Conservation (phyloP, 768 basidiomycete genomes). For the Leccinum barrowsii region DNA sequence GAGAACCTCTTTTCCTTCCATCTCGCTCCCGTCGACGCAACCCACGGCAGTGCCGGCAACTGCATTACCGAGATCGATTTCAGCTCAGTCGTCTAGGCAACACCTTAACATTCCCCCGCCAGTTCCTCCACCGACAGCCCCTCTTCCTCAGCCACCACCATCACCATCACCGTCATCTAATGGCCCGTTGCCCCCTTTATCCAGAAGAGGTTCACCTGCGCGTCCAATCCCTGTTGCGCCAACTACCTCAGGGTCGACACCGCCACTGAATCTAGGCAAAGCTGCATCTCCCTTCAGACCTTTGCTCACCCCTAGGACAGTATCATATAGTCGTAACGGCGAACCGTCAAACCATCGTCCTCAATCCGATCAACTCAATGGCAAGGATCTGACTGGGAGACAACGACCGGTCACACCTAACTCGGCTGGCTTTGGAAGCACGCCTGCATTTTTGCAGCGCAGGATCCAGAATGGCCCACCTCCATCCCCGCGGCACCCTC, state of each 20-base stretch:
- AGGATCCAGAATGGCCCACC: slow-evolving; percentile 24
- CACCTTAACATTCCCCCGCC: slow-evolving; percentile 29
- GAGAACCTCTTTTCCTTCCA: slow-evolving; percentile 11
- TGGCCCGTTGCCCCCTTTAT: not conserved
- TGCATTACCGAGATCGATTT: slow-evolving; percentile 8
- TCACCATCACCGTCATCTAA: slow-evolving; percentile 6
- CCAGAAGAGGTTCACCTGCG: slow-evolving; percentile 11
- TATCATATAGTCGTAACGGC: not conserved
- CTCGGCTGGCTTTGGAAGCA: slow-evolving; percentile 5
- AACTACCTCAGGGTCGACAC: slow-evolving; percentile 5
- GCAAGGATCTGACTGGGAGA: slow-evolving; percentile 6
- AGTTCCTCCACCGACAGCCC: slow-evolving; percentile 29
- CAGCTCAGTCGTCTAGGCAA: slow-evolving; percentile 20
- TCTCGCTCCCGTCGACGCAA: not conserved
- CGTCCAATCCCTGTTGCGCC: slow-evolving; percentile 18
- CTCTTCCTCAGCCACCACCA: slow-evolving; percentile 29
- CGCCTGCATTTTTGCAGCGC: slow-evolving; percentile 30
- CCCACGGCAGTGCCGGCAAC: not conserved
- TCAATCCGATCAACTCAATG: slow-evolving; percentile 8
- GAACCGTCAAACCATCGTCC: not conserved
- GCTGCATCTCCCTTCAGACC: slow-evolving; percentile 22
- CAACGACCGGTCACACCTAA: slow-evolving; percentile 14
- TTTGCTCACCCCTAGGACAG: slow-evolving; percentile 15
- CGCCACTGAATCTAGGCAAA: slow-evolving; percentile 13
- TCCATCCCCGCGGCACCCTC: slow-evolving; percentile 26